Evolutionary conservation across 108 stramenopile genomes (phyloP), one percentile per base, ranked within the genome.

Genomic region (Conticribra guillardii): DNA sequence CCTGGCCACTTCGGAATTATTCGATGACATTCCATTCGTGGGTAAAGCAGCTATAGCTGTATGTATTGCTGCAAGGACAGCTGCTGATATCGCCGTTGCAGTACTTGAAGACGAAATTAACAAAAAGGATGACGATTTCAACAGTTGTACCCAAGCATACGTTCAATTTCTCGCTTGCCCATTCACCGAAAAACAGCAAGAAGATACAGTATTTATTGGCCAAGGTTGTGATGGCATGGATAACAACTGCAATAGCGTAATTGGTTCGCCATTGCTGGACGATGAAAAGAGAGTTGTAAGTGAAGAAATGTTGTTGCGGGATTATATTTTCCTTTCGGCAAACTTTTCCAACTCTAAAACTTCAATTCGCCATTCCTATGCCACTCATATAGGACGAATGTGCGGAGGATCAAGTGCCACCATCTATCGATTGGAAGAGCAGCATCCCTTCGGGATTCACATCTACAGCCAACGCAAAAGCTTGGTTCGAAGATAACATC

Each of bases 141-240:
- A 41, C 11, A 11, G 8, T 5, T 41, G 37, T 41, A 51, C 4
- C 18, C 4, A 51, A 11, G 50, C 16, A 51, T 51, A 14, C 18
- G 50, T 19, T 4, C 16, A 51, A 18, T 51, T 51, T 51, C 50
- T 51, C 19, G 50, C 50, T 19, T 51, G 50, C 18, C 50, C 50
- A 51, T 51, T 18, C 18, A 51, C 50, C 19, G 18, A 51, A 14
- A 18, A 19, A 4, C 50, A 51, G 16, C 50, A 51, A 51, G 17
- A 18, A 4, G 16, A 51, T 21, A 18, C 50, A 19, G 19, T 51
- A 18, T 51, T 51, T 21, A 59, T 59, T 28, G 57, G 63, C 11
- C 63, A 64, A n/a, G 63, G 63, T 16, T 64, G 63, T 21, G 63
- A 64, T 47, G 63, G 46, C n/a, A 64, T 64, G 28, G 63, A 64